Evolutionary conservation across 2,329 filamentous ascomycete genomes (phyloP), one percentile per base, ranked within the genome.

Genomic region (Fusarium sp.): DNA sequence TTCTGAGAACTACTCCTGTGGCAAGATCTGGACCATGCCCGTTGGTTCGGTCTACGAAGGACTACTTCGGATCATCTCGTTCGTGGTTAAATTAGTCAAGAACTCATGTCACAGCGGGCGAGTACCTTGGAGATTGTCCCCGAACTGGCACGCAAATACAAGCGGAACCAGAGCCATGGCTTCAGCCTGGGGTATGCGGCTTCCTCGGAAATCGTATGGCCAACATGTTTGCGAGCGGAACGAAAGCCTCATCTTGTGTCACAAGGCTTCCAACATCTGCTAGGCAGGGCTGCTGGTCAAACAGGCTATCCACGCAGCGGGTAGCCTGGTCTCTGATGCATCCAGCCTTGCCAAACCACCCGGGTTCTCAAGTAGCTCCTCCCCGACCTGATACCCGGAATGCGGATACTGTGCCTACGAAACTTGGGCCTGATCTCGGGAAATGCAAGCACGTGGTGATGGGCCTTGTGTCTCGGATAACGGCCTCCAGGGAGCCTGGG

Each of bases 331-430:
- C 27, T 31, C 27, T 52, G 47, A 31, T 54, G 47, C 47, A 54
- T 57, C 31, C 33, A 35, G 54, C 33, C 54, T 57, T 33, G 33
- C 22, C 54, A 25, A 57, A 57, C 31, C 33, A 57, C 20, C 20
- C 54, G 22, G 31, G 20, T 36, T 35, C 31, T 57, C 29, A 22
- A 7, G 7, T 13, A 6, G 1, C n/a, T 5, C n/a, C n/a, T 8
- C 6, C 45, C 6, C 4, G 20, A 27, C 29, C 9, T 22, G 31
- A 38, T 35, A 36, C 29, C 68, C 56, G 36, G 52, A 47, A 61
- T 77, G 42, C 29, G 60, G 65, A 40, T 70, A 82, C 60, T 83
- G 82, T 62, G 81, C 78, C 27, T 64, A 60, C 5, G 79, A 80
- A 52, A 7, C 25, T n/a, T 13, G 11, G 81, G 62, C 54, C 69